Conservation (phyloP, 352 stramenopile species). For the Pythium oligandrum region DNA sequence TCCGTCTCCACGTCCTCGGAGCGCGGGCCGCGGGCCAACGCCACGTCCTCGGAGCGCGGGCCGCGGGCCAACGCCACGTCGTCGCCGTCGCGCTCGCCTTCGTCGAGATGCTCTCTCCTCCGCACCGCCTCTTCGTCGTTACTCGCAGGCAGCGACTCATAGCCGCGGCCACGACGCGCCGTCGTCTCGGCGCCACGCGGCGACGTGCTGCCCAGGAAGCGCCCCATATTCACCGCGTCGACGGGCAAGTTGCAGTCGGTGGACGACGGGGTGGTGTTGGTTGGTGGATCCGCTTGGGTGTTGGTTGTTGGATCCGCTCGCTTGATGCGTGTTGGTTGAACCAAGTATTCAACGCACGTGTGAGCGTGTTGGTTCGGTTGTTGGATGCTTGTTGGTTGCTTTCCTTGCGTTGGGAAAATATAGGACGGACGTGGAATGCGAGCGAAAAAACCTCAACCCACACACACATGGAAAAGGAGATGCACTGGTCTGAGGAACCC, state of each 20-base stretch:
- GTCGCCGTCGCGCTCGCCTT: conserved; percentile 7
- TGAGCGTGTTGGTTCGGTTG: no score
- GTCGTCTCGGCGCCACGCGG: conserved; percentile 17
- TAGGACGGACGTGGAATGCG: no score
- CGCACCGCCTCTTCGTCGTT: conserved; percentile 15
- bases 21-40: no score
- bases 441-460: no score
- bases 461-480: no score
- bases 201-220: conserved; percentile 43
- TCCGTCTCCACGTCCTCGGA: conserved; percentile 14
- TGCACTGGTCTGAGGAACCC: no score
- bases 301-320: no score
- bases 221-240: conserved; percentile 30
- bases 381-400: not conserved
- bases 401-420: not conserved
- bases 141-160: conserved; percentile 44
- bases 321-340: no score
- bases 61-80: conserved; percentile 16
- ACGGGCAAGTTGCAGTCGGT: no score
- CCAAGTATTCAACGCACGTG: no score
- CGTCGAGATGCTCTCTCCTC: not conserved
- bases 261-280: no score
- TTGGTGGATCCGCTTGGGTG: no score
- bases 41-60: conserved; percentile 8
- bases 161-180: conserved; percentile 35